phyloP scores from a whole-genome alignment of 176 grass and related monocot species.

The Cenchrus americanus region DNA sequence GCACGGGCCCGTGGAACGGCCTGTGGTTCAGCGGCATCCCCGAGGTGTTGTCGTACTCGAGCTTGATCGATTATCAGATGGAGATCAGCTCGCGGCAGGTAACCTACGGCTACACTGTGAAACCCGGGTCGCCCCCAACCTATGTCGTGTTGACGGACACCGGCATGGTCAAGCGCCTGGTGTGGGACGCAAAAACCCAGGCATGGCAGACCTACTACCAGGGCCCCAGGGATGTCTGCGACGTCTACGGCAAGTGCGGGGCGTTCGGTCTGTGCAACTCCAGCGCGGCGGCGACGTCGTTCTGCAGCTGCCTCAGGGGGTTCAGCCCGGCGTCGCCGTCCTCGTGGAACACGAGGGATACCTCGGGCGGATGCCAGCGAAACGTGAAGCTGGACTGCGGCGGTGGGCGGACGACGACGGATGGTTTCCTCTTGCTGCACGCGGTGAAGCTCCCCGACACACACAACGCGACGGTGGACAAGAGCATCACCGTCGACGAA shows the following conservation, averaged over 20 bases:
- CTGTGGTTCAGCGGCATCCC: constrained; percentile 37
- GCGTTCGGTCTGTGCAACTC: constrained; percentile 42
- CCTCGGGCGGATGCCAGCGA: constrained; percentile 44
- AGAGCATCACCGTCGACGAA: constrained; percentile 2
- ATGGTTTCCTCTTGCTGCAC: background rate
- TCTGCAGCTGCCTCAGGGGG: constrained; percentile 46
- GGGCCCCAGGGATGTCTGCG: constrained; percentile 30
- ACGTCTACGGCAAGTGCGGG: constrained; percentile 40
- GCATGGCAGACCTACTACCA: background rate
- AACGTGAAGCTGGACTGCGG: constrained; percentile 21
- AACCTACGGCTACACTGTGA: background rate
- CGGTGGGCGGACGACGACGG: constrained; percentile 3
- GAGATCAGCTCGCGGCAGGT: constrained; percentile 1
- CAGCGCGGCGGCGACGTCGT: background rate
- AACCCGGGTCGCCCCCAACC: background rate
- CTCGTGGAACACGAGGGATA: background rate
- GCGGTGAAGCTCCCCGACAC: constrained; percentile 50
- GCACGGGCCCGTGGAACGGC: constrained; percentile 31
- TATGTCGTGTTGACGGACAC: constrained; percentile 15
- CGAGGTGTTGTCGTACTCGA: constrained; percentile 27
- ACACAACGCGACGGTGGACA: constrained; percentile 15
- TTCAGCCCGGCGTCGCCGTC: constrained; percentile 30
- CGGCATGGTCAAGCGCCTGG: constrained; percentile 28
- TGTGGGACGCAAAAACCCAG: constrained; percentile 22
- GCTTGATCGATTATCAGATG: constrained; percentile 24